Evolutionary conservation across 345 rosid genomes (phyloP).

Genomic region (Lumnitzera racemosa): DNA sequence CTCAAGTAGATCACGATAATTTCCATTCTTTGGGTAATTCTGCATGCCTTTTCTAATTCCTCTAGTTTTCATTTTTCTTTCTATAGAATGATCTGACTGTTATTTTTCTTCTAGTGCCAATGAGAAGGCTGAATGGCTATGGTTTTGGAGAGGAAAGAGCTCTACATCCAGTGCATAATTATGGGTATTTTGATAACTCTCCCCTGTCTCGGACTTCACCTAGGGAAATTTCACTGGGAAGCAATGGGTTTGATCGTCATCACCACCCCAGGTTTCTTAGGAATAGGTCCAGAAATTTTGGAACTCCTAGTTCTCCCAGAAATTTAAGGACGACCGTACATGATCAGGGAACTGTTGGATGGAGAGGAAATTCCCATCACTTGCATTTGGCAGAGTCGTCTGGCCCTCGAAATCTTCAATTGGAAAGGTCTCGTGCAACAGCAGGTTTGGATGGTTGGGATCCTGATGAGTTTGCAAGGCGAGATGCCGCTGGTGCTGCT

Average conservation of each 20-base stretch:
- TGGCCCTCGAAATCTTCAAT: slow-evolving; percentile 29
- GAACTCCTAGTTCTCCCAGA: slow-evolving; percentile 7
- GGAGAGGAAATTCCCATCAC: slow-evolving; percentile 34
- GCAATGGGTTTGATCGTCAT: slow-evolving; percentile 44
- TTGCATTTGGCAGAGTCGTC: slow-evolving; percentile 37
- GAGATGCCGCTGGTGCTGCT: slow-evolving; percentile 80
- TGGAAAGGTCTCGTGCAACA: slow-evolving; percentile 32
- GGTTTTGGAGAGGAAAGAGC: slow-evolving; percentile 63
- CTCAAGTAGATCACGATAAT: slow-evolving; percentile 48
- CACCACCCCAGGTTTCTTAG: slow-evolving; percentile 40
- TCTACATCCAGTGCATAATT: slow-evolving; percentile 34
- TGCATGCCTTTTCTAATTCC: background rate
- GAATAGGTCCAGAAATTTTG: slow-evolving; percentile 28
- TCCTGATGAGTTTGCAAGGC: slow-evolving; percentile 55
- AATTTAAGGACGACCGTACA: slow-evolving; percentile 4
- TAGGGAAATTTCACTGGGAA: slow-evolving; percentile 18
- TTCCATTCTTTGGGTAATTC: slow-evolving; percentile 39
- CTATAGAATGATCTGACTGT: slow-evolving; percentile 3
- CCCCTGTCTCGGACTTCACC: slow-evolving; percentile 44
- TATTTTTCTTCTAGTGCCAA: slow-evolving; percentile 26
- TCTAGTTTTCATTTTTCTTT: background rate
- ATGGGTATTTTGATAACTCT: slow-evolving; percentile 54
- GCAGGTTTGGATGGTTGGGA: slow-evolving; percentile 37
- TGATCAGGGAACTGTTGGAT: slow-evolving; percentile 32
- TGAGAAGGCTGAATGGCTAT: slow-evolving; percentile 67